Evolutionary conservation across 768 basidiomycete species (phyloP).

Genomic region (Austroboletus eburneus): DNA sequence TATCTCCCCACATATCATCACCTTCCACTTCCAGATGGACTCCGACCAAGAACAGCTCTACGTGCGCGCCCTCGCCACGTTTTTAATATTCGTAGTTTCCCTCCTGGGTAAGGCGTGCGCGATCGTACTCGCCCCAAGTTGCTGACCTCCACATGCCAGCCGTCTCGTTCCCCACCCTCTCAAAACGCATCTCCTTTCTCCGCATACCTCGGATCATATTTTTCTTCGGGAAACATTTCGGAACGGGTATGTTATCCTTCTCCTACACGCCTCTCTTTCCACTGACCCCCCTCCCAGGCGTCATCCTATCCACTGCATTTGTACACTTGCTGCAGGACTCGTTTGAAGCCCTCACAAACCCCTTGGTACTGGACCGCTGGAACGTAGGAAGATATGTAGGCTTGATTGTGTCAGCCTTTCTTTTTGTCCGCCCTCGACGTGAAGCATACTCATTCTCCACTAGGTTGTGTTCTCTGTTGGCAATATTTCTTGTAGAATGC

Average conservation of each 20-base stretch:
- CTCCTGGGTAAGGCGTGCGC: conserved; percentile 50
- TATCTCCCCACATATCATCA: not conserved
- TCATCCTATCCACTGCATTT: conserved; percentile 80
- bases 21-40: not conserved
- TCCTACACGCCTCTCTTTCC: not conserved
- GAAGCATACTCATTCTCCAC: not conserved
- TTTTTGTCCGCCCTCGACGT: not conserved
- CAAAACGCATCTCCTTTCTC: conserved; percentile 48
- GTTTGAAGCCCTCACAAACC: conserved; percentile 54
- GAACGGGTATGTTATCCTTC: conserved; percentile 48
- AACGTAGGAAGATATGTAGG: conserved; percentile 59
- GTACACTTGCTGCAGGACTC: conserved; percentile 78
- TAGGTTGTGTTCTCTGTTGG: conserved; percentile 60
- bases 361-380: conserved; percentile 43
- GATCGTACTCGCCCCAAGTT: not conserved
- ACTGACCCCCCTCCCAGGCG: conserved; percentile 39
- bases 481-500: conserved; percentile 83
- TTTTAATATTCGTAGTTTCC: conserved; percentile 55
- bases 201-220: conserved; percentile 66
- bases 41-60: conserved; percentile 1
- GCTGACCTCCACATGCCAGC: conserved; percentile 34
- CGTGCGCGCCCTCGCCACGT: conserved; percentile 15
- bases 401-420: conserved; percentile 63
- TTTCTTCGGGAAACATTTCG: conserved; percentile 86
- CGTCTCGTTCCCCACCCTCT: conserved; percentile 69